Percentiles rank a stretch among this genome's conserved stretches.
Conservation (phyloP, 805 yeast genomes). For the Candida jianshihensis region DNA sequence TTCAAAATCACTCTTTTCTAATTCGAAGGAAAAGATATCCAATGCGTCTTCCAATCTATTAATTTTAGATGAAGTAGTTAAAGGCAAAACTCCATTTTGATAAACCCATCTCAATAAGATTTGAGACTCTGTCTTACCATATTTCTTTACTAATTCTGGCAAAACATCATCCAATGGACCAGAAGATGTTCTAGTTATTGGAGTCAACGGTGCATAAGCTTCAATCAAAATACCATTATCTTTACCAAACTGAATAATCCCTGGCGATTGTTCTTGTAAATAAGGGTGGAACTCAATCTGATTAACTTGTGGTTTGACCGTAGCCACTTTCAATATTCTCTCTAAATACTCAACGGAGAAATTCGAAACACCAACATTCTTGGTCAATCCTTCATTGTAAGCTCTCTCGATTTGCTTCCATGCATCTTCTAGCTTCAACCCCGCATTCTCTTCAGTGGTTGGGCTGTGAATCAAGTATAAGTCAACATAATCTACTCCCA, state of each 20-base stretch:
- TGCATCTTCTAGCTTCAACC: constrained; percentile 31
- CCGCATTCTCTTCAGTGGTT: constrained; percentile 26
- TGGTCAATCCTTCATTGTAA: constrained; percentile 43
- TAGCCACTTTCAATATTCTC: constrained; percentile 33
- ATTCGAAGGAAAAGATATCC: constrained; percentile 45
- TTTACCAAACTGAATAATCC: constrained; percentile 39
- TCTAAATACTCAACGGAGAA: constrained; percentile 45
- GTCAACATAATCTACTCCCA: constrained; percentile 46
- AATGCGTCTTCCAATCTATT: constrained; percentile 48
- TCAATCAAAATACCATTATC: constrained; percentile 42
- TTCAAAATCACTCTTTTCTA: constrained; percentile 41
- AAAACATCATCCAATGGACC: constrained; percentile 32
- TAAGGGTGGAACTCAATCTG: constrained; percentile 68
- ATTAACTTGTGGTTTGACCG: constrained; percentile 49
- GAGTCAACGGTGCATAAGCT: constrained; percentile 55
- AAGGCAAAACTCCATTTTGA: constrained; percentile 53
- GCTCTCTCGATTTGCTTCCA: constrained; percentile 50
- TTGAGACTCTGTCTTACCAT: constrained; percentile 47
- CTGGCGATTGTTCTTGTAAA: constrained; percentile 59
- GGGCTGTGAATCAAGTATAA: constrained; percentile 58
- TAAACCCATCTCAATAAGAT: constrained; percentile 59
- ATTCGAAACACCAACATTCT: constrained; percentile 62
- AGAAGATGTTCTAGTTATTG: constrained; percentile 28
- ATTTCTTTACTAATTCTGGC: constrained; percentile 42
- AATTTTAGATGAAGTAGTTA: constrained; percentile 55